Conservation (phyloP, 1,284 basidiomycete species). For the Mycocalia duriaeana region DNA sequence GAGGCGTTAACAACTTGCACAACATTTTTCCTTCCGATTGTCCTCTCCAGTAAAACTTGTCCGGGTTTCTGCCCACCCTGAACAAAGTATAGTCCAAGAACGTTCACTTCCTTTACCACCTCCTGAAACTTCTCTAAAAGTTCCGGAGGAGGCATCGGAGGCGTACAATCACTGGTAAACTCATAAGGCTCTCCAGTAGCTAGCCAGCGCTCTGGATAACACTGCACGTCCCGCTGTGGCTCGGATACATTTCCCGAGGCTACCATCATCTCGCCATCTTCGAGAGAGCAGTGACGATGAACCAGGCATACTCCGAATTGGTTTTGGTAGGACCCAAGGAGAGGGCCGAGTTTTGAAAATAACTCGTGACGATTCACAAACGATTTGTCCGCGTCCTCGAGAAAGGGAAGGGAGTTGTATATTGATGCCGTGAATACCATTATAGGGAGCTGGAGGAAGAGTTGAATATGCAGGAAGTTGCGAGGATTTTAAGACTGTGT, state of each 20-base stretch:
- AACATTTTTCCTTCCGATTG: not conserved
- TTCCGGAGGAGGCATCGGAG: not conserved
- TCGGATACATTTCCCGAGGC: not conserved
- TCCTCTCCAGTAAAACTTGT: not conserved
- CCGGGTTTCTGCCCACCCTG: not conserved
- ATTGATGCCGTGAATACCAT: not conserved
- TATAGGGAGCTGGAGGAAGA: no score
- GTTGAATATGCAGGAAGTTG: no score
- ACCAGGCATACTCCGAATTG: not conserved
- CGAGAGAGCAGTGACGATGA: not conserved
- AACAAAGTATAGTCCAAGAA: not conserved
- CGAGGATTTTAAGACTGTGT: no score
- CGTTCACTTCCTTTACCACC: not conserved
- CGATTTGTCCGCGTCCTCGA: not conserved
- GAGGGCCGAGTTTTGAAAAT: not conserved
- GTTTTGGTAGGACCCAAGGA: not conserved
- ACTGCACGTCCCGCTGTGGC: not conserved
- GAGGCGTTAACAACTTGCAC: no score
- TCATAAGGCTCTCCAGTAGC: not conserved
- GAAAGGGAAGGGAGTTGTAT: not conserved
- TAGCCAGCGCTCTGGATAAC: not conserved
- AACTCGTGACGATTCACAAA: not conserved
- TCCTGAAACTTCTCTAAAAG: not conserved
- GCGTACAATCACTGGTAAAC: not conserved
- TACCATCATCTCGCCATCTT: not conserved